These are phyloP conservation scores for Fusarium sp. DNA, from an alignment of 2,329 filamentous ascomycete species.

Conservation along the genomic window DNA sequence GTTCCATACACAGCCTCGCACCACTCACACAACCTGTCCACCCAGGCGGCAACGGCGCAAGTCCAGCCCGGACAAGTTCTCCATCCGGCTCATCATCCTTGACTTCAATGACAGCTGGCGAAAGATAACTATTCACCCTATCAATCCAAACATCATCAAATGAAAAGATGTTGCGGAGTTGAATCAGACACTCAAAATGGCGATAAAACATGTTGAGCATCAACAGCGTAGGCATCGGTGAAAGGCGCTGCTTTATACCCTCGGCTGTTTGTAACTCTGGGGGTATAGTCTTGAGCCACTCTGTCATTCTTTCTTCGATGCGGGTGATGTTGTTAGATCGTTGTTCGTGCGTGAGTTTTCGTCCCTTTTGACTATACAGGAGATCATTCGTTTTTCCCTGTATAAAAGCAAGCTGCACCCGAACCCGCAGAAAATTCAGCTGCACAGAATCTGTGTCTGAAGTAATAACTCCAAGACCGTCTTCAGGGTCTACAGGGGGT, in stretches of 20 bases:
- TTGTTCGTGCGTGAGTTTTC: conserved; percentile 11
- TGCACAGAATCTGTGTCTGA: conserved; percentile 4
- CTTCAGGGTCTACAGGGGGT: conserved; percentile 24
- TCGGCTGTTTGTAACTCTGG: not conserved
- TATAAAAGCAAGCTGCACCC: conserved; percentile 32
- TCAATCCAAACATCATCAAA: conserved; percentile 36
- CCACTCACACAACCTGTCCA: conserved; percentile 35
- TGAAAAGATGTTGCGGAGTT: conserved; percentile 30
- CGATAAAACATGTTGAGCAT: conserved; percentile 31
- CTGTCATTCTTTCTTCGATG: conserved; percentile 20
- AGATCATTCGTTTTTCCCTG: conserved; percentile 37
- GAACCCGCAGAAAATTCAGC: conserved; percentile 30
- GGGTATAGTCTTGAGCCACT: conserved; percentile 31
- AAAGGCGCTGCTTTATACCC: conserved; percentile 2
- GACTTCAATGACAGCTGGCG: conserved; percentile 29
- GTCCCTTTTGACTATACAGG: conserved; percentile 17
- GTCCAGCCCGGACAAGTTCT: conserved; percentile 10
- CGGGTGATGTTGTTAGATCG: not conserved
- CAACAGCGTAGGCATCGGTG: not conserved
- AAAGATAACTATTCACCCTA: conserved; percentile 26
- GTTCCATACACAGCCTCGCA: conserved; percentile 23
- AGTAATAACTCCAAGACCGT: conserved; percentile 21
- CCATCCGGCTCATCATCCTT: conserved; percentile 18
- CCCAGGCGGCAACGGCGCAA: conserved; percentile 27
- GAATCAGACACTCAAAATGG: conserved; percentile 30